A percentile compares a stretch with the other conserved stretches of the same genome.
phyloP scores from a whole-genome alignment of 805 yeast genomes.

The Candida koratica region DNA sequence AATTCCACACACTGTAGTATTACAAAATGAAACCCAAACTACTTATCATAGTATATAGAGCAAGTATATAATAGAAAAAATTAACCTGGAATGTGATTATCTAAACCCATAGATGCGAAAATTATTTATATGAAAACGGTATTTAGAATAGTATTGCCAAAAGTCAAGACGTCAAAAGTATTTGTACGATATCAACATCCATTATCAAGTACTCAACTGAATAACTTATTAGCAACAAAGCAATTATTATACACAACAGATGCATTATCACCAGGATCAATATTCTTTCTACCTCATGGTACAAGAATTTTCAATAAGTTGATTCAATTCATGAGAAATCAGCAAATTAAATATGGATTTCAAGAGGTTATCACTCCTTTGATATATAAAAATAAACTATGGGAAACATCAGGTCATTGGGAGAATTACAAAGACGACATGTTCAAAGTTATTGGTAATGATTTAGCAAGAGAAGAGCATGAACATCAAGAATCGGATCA shows the following conservation, averaged over 20 bases:
- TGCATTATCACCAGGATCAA: conserved; percentile 82
- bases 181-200: conserved; percentile 8
- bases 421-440: conserved; percentile 89
- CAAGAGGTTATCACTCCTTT: conserved; percentile 92
- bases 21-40: neutral
- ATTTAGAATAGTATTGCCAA: neutral
- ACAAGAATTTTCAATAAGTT: conserved; percentile 79
- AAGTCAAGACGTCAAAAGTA: neutral
- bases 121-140: neutral
- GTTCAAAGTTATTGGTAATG: conserved; percentile 77
- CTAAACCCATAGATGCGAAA: too few relatives aligned
- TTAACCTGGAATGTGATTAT: too few relatives aligned
- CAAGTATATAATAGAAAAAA: neutral
- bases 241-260: conserved; percentile 81
- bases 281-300: conserved; percentile 91
- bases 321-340: conserved; percentile 77
- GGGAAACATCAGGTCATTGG: conserved; percentile 97
- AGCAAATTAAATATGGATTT: conserved; percentile 76
- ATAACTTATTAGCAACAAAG: conserved; percentile 49
- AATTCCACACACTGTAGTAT: neutral
- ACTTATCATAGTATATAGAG: neutral
- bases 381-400: conserved; percentile 73
- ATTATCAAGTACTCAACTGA: conserved; percentile 26
- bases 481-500: conserved; percentile 10
- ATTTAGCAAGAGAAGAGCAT: conserved; percentile 25